phyloP scores from a whole-genome alignment of 441 rosid species.

The Isatis lusitanica region DNA sequence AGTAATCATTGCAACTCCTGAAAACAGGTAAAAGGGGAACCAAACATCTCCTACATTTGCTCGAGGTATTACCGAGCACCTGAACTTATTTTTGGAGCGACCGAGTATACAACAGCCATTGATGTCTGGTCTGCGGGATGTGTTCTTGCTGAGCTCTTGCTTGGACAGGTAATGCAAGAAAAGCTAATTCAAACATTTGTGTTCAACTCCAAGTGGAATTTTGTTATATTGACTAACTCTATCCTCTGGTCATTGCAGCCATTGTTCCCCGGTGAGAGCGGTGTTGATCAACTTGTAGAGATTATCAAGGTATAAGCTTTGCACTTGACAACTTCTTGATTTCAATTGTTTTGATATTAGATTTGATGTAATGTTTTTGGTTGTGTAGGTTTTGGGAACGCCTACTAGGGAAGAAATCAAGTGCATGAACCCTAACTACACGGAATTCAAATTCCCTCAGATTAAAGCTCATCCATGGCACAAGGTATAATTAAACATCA shows the following conservation, averaged over 20 bases:
- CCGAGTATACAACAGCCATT: slow-evolving; percentile 85
- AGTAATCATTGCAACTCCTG: slow-evolving; percentile 20
- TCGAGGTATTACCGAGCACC: slow-evolving; percentile 98
- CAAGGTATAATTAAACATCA: slow-evolving; percentile 53
- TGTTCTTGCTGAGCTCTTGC: slow-evolving; percentile 84
- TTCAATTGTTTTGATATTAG: neutral
- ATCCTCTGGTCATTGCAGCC: slow-evolving; percentile 54
- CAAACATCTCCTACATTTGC: slow-evolving; percentile 95
- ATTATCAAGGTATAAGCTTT: slow-evolving; percentile 78
- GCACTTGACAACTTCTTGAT: neutral
- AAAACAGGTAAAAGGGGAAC: slow-evolving; percentile 90
- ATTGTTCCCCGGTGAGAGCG: slow-evolving; percentile 92
- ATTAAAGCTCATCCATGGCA: slow-evolving; percentile 98
- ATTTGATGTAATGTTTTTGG: neutral
- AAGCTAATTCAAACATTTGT: slow-evolving; percentile 7
- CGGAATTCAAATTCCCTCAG: slow-evolving; percentile 92
- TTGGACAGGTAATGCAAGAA: slow-evolving; percentile 66
- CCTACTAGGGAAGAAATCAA: slow-evolving; percentile 97
- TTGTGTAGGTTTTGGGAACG: slow-evolving; percentile 79
- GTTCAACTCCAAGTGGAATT: neutral
- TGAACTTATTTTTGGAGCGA: slow-evolving; percentile 96
- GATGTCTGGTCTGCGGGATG: slow-evolving; percentile 99
- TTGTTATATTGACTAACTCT: slow-evolving; percentile 1
- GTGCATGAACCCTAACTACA: slow-evolving; percentile 97
- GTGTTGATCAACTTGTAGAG: slow-evolving; percentile 96